These are phyloP conservation scores for Flaveria linearis DNA, from an alignment of 129 eudicot genomes.

Conservation along the genomic window DNA sequence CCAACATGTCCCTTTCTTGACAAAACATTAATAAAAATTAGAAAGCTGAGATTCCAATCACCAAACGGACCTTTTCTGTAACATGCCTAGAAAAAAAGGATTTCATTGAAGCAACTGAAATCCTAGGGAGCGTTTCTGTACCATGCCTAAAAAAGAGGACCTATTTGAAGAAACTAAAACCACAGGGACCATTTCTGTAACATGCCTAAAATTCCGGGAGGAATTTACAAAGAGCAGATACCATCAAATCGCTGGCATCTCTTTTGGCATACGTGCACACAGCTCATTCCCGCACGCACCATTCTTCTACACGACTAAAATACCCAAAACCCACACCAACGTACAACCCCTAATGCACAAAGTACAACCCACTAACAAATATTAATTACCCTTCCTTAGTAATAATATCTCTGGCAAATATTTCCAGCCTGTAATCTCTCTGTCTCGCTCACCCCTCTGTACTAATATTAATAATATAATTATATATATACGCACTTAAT, in stretches of 20 bases:
- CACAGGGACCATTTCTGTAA: conserved; percentile 12
- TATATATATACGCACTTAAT: conserved; percentile 6
- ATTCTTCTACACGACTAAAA: conserved; percentile 1
- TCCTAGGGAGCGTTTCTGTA: too few species aligned
- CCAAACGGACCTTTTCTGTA: too few species aligned
- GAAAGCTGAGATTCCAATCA: too few species aligned
- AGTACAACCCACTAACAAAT: not conserved
- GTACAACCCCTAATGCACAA: conserved; percentile 5
- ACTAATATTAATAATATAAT: not conserved
- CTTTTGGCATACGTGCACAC: conserved; percentile 63
- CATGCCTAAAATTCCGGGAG: not conserved
- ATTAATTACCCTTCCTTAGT: too few species aligned
- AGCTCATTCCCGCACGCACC: conserved; percentile 59
- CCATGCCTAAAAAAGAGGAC: not conserved
- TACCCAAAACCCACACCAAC: not conserved
- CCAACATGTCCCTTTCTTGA: too few species aligned
- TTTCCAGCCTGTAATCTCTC: conserved; percentile 49
- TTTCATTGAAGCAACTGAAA: too few species aligned
- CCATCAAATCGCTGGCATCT: conserved; percentile 43
- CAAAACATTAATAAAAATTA: too few species aligned
- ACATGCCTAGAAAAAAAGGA: too few species aligned
- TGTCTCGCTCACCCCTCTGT: conserved; percentile 26
- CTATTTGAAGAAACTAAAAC: not conserved
- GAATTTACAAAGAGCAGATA: not conserved
- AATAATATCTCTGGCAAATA: conserved; percentile 17